Evolutionary conservation across 2,329 filamentous ascomycete species (phyloP), one percentile per base, ranked within the genome.

Genomic region (Apiospora phragmitis): DNA sequence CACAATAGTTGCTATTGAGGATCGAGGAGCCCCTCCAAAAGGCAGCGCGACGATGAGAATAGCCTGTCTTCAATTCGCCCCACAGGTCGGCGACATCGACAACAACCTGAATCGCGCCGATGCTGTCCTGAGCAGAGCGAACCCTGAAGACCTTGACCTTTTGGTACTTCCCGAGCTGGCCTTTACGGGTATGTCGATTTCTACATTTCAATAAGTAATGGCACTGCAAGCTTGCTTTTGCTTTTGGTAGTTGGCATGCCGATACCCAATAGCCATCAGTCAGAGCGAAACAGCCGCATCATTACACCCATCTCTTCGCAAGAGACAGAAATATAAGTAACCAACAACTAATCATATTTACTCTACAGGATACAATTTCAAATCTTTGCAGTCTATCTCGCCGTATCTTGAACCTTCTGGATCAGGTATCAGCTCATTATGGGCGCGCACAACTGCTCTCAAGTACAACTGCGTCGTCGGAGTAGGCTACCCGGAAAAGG

Each of bases 101-200:
- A 88, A 92, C 72, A 95, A 95, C 74, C 84, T 95, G 65, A 88
- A 87, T 73, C 87, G 87, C 24, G 93, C 93, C 72, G 90, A 94
- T 73, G 80, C 85, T 0, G 85, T 95, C 4, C 81, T 95, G 14
- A 84, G 81, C 24, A 83, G 78, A 35, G 86, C 88, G 0, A 81
- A 85, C 7, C 81, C 85, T 0, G 81, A 86, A 1, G 82, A 86
- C n/a, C 65, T 95, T 1, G 92, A 94, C 77, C 85, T 95, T 41
- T 83, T 96, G 0, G 89, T 95, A 0, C 82, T 95, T 0, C 93
- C 93, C 0, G 93, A 95, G 78, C 82, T 95, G 79, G 92, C 93
- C 1, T 94, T 95, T 77, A 87, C 89, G 70, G 91, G 91, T 93
- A 81, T 74, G 82, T 77, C n/a, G n/a, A n/a, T n/a, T n/a, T n/a